Base-by-base conservation (phyloP, 1,284 basidiomycete species). In the Trichosporon sp. region DNA sequence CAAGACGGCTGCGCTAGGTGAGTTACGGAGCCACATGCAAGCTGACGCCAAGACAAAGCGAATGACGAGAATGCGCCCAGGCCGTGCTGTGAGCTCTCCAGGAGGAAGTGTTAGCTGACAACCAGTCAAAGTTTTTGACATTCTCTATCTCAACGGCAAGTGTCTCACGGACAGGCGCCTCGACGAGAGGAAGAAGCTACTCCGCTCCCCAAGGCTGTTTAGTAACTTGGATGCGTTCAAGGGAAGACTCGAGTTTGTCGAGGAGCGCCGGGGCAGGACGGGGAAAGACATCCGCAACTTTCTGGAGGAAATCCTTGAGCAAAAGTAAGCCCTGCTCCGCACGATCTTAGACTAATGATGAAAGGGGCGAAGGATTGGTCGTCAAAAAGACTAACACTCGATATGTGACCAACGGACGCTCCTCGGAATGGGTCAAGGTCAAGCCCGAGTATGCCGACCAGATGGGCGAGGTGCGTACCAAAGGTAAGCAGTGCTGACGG, bases 371-470 rank as follows among this genome's bases (percentile, higher is more conserved):
- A 82, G 95, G 95, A 0, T 84, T 98, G 12, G 91, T 98, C 4
- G 87, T 98, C 70, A 98, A 98, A 82, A 90, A 92, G 75, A 89
- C 90, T 0, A 84, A 88, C 62, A 88, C 90, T 0, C 87, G 89
- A 70, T 98, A 98, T 80, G 85, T 88, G 13, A 84, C 95, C 62
- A 93, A 93, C 76, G 92, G 91, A 1, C 87, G 95, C 66, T 92
- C 91, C 74, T 87, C 89, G 76, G 91, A 93, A 75, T 98, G 95
- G 94, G 88, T 95, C 76, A 98, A 98, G 83, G 91, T 95, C 42
- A 98, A 97, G 80, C 95, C 95, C 6, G 95, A 97, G 92, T 92
- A 74, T 66, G 75, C 76, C 3, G 77, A 79, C 58, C 75, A 79
- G 63, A 79, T 79, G 77, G 77, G 77, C 25, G 77, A 79, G 68